Base-by-base conservation (phyloP, 31 red algal genomes). In the Porphyra umbilicalis region DNA sequence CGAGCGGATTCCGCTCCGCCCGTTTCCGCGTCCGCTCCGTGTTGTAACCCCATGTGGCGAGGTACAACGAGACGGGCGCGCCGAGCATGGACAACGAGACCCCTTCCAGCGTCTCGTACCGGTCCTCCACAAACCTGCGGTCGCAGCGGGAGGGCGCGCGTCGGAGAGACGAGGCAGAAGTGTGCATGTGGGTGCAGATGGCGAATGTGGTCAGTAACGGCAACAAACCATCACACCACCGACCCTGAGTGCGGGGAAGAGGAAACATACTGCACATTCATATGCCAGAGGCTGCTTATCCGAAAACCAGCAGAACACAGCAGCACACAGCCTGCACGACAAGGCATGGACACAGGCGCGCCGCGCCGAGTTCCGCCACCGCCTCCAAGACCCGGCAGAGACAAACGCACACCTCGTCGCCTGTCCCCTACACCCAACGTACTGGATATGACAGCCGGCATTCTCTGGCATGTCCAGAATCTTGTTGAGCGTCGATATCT, bases 41-140 rank as follows among this genome's bases (percentile, higher is more conserved):
- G 76, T 99, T 96, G 79, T 99, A 99, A 13, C 97, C 97, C 97
- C 97, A 99, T 33, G 84, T 90, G 6, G 97, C 97, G 15, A 99
- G 83, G 82, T 91, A 91, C 30, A 93, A 86, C 67, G 88, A 42
- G 33, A 99, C 84, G 33, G 91, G 91, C 76, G 92, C 89, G 35
- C 97, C 97, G 35, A 99, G 79, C 93, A 99, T 86, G 75, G 89
- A 90, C 36, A 99, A 34, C 38, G 87, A 90, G 31, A 91, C 97
- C 32, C 78, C 77, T 74, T 99, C 93, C 25, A 99, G 85, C 35
- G 97, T 94, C 39, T 95, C 93, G 75, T 92, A 85, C 35, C 93
- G 88, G 88, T 99, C 97, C 84, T 99, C 97, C n/a, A 99, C 97
- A 86, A 99, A 95, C 35, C 80, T 36, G 16, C 25, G 57, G 2